Evolutionary conservation across 108 stramenopile genomes (phyloP).

Genomic region (Cyclotella cryptica): DNA sequence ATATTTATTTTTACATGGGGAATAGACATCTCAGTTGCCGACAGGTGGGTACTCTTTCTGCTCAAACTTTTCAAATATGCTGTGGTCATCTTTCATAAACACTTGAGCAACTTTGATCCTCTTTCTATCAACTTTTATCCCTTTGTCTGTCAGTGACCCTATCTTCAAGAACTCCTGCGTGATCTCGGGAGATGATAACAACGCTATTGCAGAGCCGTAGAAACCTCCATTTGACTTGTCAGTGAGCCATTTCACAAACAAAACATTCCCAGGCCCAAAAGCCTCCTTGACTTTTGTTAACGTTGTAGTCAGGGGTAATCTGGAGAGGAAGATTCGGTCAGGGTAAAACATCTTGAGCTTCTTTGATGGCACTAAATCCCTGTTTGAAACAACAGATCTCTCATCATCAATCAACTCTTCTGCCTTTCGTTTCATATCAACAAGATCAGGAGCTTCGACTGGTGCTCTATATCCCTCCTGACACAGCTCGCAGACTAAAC

Average conservation of each 20-base stretch:
- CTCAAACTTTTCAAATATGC: conserved; percentile 11
- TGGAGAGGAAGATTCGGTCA: conserved; percentile 58
- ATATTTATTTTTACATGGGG: neutral
- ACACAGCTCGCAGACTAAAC: conserved; percentile 61
- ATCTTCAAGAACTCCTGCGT: conserved; percentile 32
- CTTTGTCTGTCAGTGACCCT: conserved; percentile 2
- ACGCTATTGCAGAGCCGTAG: conserved; percentile 73
- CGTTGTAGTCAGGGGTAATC: conserved; percentile 51
- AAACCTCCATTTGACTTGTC: conserved; percentile 59
- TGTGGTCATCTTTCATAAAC: conserved; percentile 20
- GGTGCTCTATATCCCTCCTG: conserved; percentile 64
- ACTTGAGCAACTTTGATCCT: conserved; percentile 37
- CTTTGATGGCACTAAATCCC: conserved; percentile 13
- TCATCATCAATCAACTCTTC: conserved; percentile 30
- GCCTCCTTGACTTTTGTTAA: conserved; percentile 54
- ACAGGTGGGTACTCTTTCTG: conserved; percentile 28
- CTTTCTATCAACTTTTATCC: conserved; percentile 44
- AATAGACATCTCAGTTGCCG: neutral
- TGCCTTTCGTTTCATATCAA: conserved; percentile 59
- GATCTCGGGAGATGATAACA: conserved; percentile 45
- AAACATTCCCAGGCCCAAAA: conserved; percentile 34
- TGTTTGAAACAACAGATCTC: neutral
- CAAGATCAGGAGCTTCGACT: conserved; percentile 56
- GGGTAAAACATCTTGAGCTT: conserved; percentile 15
- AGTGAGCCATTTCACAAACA: conserved; percentile 64